Evolutionary conservation across 176 grass and related monocot genomes (phyloP), one percentile per base, ranked within the genome.

Genomic region (Bonia amplexicaulis): DNA sequence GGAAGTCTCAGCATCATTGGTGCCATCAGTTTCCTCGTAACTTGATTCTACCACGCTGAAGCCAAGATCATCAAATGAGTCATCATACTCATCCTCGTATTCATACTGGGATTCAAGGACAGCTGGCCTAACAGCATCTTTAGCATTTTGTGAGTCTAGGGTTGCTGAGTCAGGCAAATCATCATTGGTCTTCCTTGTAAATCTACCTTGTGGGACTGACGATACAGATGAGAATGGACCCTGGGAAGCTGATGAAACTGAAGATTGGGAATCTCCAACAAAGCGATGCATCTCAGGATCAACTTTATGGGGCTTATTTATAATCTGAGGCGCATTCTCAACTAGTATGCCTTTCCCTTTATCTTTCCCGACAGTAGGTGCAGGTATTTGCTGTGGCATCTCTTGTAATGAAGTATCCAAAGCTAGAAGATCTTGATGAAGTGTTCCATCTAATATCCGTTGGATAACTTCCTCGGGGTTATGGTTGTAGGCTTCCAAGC

Each of bases 31-130:
- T 78, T 96, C 93, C 74, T 96, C 96, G 62, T 93, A 92, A 85
- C 83, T 92, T 61, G 96, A 92, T 84, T 94, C 96, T 29, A 89
- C 93, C 70, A 94, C 74, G 73, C 84, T 99, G 73, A 99, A 91
- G 72, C 91, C 93, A 59, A 99, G 87, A 85, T 99, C 96, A 83
- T 99, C 96, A 75, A 99, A 99, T 4, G 96, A 99, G 88, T 99
- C 93, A 85, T 99, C 96, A 69, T 99, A 99, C 40, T 99, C 93
- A 35, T 99, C 96, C 19, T 99, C 93, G 83, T 95, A 95, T 77
- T 98, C 95, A 78, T 90, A 86, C 57, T 93, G 87, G 54, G 89
- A 85, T 66, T 92, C 83, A 23, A 99, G 90, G 27, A 96, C 84
- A 68, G 71, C 52, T 53, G 90, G 85, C 65, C 78, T 92, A 69